Conservation (phyloP, 1,139 yeast genomes). For the Saccharomyces pastorianus region DNA sequence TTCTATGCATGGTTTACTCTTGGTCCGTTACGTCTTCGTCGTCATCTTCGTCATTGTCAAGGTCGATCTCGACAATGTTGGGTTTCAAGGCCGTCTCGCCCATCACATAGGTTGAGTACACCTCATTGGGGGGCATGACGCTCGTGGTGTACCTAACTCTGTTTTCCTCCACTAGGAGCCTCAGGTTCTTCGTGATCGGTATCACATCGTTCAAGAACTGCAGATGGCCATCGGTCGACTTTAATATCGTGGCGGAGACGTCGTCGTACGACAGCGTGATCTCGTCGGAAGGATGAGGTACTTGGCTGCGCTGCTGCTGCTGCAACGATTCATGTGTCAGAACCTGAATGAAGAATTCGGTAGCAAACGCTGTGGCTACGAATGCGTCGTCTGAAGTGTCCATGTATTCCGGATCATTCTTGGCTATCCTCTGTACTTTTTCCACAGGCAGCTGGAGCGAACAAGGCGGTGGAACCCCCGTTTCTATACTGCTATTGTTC, state of each 20-base stretch:
- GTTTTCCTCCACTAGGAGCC: conserved; percentile 39
- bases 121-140: background rate
- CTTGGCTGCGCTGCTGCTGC: background rate
- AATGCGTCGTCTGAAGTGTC: conserved; percentile 74
- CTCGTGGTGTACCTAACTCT: conserved; percentile 35
- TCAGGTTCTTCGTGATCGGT: conserved; percentile 47
- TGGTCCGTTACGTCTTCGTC: background rate
- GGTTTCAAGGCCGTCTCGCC: conserved; percentile 4
- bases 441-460: conserved; percentile 51
- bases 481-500: background rate
- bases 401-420: conserved; percentile 76
- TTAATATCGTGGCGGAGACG: conserved; percentile 47
- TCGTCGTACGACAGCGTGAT: conserved; percentile 47
- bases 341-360: conserved; percentile 75
- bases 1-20: background rate
- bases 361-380: conserved; percentile 77
- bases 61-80: conserved; percentile 1
- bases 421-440: conserved; percentile 74
- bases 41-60: conserved; percentile 1
- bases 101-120: background rate
- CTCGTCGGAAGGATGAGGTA: conserved; percentile 6
- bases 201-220: conserved; percentile 60
- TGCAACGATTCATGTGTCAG: conserved; percentile 70
- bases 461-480: background rate
- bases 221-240: conserved; percentile 57